Evolutionary conservation across 768 basidiomycete genomes (phyloP).

Genomic region (Pilatotrama ljubarskyi): DNA sequence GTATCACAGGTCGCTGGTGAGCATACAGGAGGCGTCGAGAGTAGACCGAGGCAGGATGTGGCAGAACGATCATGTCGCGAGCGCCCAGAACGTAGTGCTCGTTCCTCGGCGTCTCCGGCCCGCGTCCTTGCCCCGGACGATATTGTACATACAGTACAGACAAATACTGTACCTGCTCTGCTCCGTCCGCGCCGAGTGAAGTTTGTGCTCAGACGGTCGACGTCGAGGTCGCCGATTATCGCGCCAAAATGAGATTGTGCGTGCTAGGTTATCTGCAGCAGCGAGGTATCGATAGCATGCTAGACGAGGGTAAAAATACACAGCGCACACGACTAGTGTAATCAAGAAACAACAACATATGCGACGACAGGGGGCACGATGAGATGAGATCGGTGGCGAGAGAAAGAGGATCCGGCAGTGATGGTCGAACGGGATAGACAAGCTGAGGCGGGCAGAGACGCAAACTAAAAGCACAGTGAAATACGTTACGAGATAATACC

Average conservation of each 20-base stretch:
- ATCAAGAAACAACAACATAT: constrained; percentile 34
- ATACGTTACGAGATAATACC: constrained; percentile 26
- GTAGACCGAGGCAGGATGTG: neutral
- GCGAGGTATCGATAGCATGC: constrained; percentile 31
- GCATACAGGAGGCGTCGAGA: neutral
- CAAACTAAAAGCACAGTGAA: constrained; percentile 22
- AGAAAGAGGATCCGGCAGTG: constrained; percentile 8
- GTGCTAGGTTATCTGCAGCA: constrained; percentile 19
- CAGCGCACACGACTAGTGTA: constrained; percentile 28
- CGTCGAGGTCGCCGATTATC: constrained; percentile 8
- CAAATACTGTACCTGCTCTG: no score
- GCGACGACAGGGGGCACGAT: constrained; percentile 25
- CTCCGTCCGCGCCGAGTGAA: no score
- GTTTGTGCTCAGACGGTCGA: no score
- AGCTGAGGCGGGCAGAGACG: neutral
- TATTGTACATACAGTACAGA: no score
- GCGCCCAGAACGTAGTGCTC: constrained; percentile 13
- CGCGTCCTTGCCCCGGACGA: neutral
- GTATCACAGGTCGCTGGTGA: neutral
- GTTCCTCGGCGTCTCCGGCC: neutral
- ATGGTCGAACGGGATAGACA: neutral
- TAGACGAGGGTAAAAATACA: constrained; percentile 32
- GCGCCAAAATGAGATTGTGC: constrained; percentile 12
- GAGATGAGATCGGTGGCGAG: neutral
- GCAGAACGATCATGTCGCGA: neutral